Base-by-base conservation (phyloP, 1,139 yeast species). In the Candida gigantensis region DNA sequence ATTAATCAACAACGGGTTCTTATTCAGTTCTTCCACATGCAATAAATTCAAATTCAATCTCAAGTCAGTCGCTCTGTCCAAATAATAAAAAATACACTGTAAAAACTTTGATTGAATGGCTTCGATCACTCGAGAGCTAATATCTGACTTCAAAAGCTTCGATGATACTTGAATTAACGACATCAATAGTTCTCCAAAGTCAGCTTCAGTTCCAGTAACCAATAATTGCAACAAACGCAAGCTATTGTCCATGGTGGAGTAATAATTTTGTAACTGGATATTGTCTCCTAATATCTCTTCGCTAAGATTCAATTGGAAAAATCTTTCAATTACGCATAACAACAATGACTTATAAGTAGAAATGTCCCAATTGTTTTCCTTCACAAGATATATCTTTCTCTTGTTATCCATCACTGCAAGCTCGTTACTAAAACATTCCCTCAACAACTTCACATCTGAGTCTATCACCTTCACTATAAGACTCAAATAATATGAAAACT, bases 291-390 rank as follows among this genome's bases (percentile, higher is more conserved):
- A 40, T 1, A 60, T 27, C 1, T 55, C 60, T 3, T 50, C 46
- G 3, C 55, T 49, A 12, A 81, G 51, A 37, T 49, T 50, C 33
- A 67, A 49, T 9, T 45, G 39, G 24, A 68, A 51, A 36, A 79
- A 78, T 35, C 67, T 74, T 33, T 68, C 58, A n/a, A 81, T 47
- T 2, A 77, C 58, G 26, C 66, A 61, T 12, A 80, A 47, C 0
- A 79, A 51, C 24, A 84, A 63, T 5, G 79, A 72, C 46, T 81
- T 80, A 52, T 83, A 84, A 1, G 85, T 80, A 0, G 86, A 77
- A 5, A 79, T 65, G 39, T 75, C 77, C 79, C 81, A 74, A 10
- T 60, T 55, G 39, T 72, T 71, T 0, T 62, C 45, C 19, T 54
- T 57, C 9, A 73, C 55, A 3, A 71, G 52, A 10, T 53, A 52